Evolutionary conservation across 208 protist genomes (phyloP).

Genomic region (Acanthamoeba sp.): DNA sequence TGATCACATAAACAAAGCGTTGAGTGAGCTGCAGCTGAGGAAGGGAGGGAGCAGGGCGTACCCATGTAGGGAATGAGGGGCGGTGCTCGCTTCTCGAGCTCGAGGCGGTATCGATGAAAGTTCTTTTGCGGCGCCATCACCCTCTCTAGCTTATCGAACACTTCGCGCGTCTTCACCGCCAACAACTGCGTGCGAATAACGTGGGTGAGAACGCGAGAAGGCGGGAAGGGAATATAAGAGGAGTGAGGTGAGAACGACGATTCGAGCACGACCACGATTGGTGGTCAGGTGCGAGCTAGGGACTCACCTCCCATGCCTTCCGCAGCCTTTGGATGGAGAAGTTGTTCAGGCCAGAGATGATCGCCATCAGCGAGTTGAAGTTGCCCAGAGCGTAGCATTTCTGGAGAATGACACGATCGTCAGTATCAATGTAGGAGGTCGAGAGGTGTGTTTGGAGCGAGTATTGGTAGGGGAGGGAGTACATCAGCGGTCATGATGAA

Average conservation of each 20-base stretch:
- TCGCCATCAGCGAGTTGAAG: slow-evolving; percentile 75
- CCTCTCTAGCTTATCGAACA: slow-evolving; percentile 51
- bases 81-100: slow-evolving; percentile 26
- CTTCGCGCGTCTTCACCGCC: slow-evolving; percentile 35
- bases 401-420: too few relatives aligned
- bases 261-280: background rate
- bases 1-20: background rate
- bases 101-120: slow-evolving; percentile 32
- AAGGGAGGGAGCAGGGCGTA: background rate
- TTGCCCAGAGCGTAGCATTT: slow-evolving; percentile 60
- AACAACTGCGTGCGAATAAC: background rate
- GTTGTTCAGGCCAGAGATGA: slow-evolving; percentile 74
- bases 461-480: background rate
- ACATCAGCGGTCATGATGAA: slow-evolving; percentile 72
- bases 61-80: slow-evolving; percentile 54
- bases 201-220: background rate
- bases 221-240: too few relatives aligned
- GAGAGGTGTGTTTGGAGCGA: too few relatives aligned
- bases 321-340: slow-evolving; percentile 72
- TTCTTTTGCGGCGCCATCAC: slow-evolving; percentile 67
- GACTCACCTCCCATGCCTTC: slow-evolving; percentile 61
- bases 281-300: background rate
- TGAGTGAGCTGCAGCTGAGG: background rate
- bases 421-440: too few relatives aligned
- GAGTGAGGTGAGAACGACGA: too few relatives aligned